phyloP scores from a whole-genome alignment of 331 rosid species.

The Quercus lobata region DNA sequence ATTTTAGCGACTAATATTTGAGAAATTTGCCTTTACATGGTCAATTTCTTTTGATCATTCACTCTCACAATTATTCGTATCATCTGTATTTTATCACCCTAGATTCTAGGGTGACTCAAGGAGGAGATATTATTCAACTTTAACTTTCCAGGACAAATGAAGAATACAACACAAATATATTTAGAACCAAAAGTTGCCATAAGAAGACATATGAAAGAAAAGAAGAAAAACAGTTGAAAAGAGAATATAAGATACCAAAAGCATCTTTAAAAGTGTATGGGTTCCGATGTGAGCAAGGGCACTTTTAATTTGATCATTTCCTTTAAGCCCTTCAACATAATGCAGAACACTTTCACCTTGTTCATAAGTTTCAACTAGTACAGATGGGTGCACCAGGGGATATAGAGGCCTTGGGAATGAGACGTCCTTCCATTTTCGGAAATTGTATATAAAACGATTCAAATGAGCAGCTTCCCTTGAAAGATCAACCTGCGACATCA shows the following conservation, averaged over 20 bases:
- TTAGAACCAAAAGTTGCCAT: not conserved
- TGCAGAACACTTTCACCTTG: constrained; percentile 66
- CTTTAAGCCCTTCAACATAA: constrained; percentile 64
- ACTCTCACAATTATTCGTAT: not conserved
- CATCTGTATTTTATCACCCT: not conserved
- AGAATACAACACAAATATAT: not conserved
- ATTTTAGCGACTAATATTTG: not conserved
- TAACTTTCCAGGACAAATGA: not conserved
- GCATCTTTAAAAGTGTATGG: constrained; percentile 80
- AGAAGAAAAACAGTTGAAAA: constrained; percentile 6
- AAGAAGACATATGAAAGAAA: not conserved
- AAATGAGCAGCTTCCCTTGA: constrained; percentile 88
- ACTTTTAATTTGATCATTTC: constrained; percentile 55
- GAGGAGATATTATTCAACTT: not conserved
- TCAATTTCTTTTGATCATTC: not conserved
- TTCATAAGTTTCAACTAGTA: constrained; percentile 77
- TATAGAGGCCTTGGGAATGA: constrained; percentile 80
- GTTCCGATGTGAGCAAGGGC: constrained; percentile 79
- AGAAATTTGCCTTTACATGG: not conserved
- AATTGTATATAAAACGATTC: constrained; percentile 70
- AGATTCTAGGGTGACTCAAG: not conserved
- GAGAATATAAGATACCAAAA: constrained; percentile 47
- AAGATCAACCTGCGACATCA: constrained; percentile 87
- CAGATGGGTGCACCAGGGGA: constrained; percentile 85
- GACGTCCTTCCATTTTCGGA: constrained; percentile 66